These are phyloP conservation scores for Teratosphaeria pseudoeucalypti DNA, from an alignment of 2,329 filamentous ascomycete genomes.

Conservation along the genomic window DNA sequence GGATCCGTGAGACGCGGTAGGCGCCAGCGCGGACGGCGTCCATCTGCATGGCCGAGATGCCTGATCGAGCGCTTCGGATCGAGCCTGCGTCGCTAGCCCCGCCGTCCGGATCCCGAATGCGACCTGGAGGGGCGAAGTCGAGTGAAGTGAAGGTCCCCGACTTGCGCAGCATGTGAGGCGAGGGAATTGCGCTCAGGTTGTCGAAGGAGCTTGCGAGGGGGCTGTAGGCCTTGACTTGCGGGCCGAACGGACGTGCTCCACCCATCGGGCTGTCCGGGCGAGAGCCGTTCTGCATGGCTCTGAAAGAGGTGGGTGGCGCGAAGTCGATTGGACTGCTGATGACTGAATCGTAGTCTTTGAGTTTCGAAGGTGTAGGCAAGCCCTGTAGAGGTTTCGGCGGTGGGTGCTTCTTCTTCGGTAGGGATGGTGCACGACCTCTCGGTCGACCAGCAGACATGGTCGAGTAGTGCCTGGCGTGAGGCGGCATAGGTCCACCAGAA, in stretches of 20 bases:
- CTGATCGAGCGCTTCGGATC: conserved; percentile 61
- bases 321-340: conserved; percentile 71
- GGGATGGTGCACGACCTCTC: conserved; percentile 11
- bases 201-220: conserved; percentile 78
- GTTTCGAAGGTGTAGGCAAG: conserved; percentile 73
- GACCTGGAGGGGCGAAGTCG: conserved; percentile 70
- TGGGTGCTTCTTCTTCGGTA: conserved; percentile 50
- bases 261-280: conserved; percentile 50
- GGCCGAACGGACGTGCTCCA: conserved; percentile 57
- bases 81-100: conserved; percentile 43
- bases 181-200: conserved; percentile 74
- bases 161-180: conserved; percentile 71
- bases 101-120: conserved; percentile 42
- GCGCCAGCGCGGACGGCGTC: conserved; percentile 70
- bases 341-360: conserved; percentile 58
- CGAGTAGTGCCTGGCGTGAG: conserved; percentile 36
- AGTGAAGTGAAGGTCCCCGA: conserved; percentile 68
- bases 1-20: conserved; percentile 76
- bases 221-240: conserved; percentile 61
- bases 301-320: conserved; percentile 57
- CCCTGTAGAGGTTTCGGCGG: conserved; percentile 65
- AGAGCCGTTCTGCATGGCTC: conserved; percentile 58
- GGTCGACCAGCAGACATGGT: conserved; percentile 20
- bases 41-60: conserved; percentile 60
- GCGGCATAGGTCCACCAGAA: conserved; percentile 21